These are phyloP conservation scores for Nicotiana knightiana DNA, from an alignment of 257 asterid species.

Conservation along the genomic window DNA sequence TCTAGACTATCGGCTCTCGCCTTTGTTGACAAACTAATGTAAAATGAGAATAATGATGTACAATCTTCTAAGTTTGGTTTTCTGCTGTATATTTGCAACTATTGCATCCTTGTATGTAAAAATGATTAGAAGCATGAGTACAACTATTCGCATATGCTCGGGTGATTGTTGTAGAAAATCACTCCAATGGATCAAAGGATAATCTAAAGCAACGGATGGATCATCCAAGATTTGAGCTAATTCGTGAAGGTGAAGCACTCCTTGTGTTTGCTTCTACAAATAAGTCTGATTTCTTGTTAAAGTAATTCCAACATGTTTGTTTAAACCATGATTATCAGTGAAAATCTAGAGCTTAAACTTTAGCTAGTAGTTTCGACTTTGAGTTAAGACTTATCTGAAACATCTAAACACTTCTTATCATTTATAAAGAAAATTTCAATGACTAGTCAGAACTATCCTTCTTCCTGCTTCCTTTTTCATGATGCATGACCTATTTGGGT, in stretches of 20 bases:
- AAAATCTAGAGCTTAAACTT: not conserved
- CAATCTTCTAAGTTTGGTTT: not conserved
- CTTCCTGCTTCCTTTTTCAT: too few relatives aligned
- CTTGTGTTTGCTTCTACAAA: not conserved
- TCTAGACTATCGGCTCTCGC: too few relatives aligned
- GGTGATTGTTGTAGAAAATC: not conserved
- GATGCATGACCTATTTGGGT: too few relatives aligned
- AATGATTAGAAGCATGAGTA: not conserved
- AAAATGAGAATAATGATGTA: not conserved
- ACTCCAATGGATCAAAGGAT: not conserved
- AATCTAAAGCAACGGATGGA: not conserved
- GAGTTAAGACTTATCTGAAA: too few relatives aligned
- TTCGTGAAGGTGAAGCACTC: too few relatives aligned
- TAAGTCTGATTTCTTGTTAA: too few relatives aligned
- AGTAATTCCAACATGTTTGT: too few relatives aligned
- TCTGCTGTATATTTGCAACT: not conserved
- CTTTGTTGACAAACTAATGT: too few relatives aligned
- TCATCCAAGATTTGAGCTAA: too few relatives aligned
- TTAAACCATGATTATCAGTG: not conserved
- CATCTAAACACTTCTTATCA: too few relatives aligned
- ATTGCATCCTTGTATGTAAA: not conserved
- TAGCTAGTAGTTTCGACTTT: not conserved
- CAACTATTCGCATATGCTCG: not conserved
- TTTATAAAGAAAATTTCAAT: too few relatives aligned
- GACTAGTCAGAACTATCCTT: too few relatives aligned